These are phyloP conservation scores for Arabidopsis lyrata DNA, from an alignment of 441 rosid genomes.

Conservation along the genomic window DNA sequence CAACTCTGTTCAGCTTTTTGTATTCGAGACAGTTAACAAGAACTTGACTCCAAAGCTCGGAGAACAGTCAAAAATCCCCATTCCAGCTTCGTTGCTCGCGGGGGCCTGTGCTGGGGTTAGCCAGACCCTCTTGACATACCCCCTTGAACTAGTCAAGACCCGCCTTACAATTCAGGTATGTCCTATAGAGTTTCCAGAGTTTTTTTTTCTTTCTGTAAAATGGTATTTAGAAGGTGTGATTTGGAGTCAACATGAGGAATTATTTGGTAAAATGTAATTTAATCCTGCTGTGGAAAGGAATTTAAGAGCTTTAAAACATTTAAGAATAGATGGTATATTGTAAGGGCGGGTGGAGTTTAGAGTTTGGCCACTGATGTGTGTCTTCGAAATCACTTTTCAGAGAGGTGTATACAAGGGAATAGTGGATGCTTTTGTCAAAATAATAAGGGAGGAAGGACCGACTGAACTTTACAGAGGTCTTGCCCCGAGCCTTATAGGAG, in stretches of 20 bases:
- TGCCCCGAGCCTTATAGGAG: constrained; percentile 92
- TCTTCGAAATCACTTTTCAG: constrained; percentile 52
- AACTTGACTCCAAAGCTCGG: constrained; percentile 70
- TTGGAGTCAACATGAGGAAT: not conserved
- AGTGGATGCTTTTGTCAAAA: constrained; percentile 78
- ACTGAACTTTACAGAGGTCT: constrained; percentile 89
- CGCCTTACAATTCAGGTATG: constrained; percentile 88
- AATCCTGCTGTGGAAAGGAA: constrained; percentile 2
- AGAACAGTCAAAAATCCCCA: constrained; percentile 71
- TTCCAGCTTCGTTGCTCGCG: constrained; percentile 86
- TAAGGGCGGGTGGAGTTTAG: not conserved
- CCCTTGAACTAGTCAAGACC: constrained; percentile 89
- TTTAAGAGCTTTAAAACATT: constrained; percentile 5
- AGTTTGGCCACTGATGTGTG: not conserved
- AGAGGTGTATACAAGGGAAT: constrained; percentile 78
- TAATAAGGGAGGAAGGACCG: constrained; percentile 80
- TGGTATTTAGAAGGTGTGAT: not conserved
- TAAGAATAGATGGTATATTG: not conserved
- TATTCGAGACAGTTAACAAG: constrained; percentile 88
- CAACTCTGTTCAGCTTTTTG: constrained; percentile 58
- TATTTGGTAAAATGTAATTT: not conserved
- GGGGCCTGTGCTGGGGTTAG: constrained; percentile 99
- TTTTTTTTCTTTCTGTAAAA: not conserved
- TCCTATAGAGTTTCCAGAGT: not conserved
- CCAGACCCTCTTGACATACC: constrained; percentile 89